Conservation (phyloP, 371 early-diverging fungal genomes). For the Mucor irregularis region DNA sequence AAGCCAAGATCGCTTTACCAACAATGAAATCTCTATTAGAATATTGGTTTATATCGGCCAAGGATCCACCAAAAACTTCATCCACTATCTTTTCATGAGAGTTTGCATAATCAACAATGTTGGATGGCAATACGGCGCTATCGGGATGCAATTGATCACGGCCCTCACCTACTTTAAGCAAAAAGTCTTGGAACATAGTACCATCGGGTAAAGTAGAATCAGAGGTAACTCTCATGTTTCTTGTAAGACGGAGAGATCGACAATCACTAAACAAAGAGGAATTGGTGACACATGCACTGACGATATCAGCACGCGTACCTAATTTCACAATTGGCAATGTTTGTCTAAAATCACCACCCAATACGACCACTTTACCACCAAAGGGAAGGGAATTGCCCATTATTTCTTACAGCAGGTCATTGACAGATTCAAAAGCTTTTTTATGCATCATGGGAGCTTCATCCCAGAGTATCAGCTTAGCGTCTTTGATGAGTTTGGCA, state of each 20-base stretch:
- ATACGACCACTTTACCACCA: constrained; percentile 26
- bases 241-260: not conserved
- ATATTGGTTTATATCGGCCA: too few relatives aligned
- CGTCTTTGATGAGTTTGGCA: constrained; percentile 1
- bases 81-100: too few relatives aligned
- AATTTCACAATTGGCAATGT: constrained; percentile 14
- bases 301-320: constrained; percentile 1
- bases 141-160: too few relatives aligned
- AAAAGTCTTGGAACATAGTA: too few relatives aligned
- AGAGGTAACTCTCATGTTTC: not conserved
- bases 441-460: constrained; percentile 20
- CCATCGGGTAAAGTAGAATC: too few relatives aligned
- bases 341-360: constrained; percentile 25
- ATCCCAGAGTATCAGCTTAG: constrained; percentile 24
- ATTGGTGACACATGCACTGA: constrained; percentile 6
- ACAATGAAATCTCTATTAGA: not conserved
- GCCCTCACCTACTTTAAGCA: too few relatives aligned
- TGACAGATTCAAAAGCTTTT: constrained; percentile 19
- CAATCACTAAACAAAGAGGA: not conserved
- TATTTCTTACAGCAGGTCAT: too few relatives aligned
- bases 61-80: too few relatives aligned
- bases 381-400: constrained; percentile 20
- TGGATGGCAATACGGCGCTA: too few relatives aligned
- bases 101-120: too few relatives aligned
- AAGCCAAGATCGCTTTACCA: not conserved